phyloP scores from a whole-genome alignment of 2,329 filamentous ascomycete genomes.

The Aspergillus brasiliensis region DNA sequence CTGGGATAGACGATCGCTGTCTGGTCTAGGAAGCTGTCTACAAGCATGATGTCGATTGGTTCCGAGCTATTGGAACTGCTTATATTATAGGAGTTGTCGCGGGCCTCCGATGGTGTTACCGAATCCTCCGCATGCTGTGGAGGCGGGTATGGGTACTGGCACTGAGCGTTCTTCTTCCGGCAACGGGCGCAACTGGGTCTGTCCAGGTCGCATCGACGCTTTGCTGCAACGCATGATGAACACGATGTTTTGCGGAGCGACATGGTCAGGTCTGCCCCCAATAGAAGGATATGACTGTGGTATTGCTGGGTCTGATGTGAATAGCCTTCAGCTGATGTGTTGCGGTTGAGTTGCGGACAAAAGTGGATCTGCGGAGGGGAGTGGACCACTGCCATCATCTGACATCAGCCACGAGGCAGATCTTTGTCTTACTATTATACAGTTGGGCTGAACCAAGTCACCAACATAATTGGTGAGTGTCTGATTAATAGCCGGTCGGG shows the following conservation, averaged over 20 bases:
- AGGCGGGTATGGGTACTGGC: constrained; percentile 12
- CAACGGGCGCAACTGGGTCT: constrained; percentile 6
- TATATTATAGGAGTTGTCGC: neutral
- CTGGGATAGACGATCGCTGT: neutral
- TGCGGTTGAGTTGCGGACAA: neutral
- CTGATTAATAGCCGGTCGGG: neutral
- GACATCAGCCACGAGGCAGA: neutral
- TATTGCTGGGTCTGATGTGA: neutral
- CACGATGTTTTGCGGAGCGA: constrained; percentile 10
- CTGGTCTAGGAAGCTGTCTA: neutral
- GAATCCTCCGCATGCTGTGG: neutral
- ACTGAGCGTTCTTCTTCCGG: neutral
- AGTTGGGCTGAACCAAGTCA: too few species aligned
- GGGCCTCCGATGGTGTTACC: neutral
- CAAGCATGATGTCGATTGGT: neutral
- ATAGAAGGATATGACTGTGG: neutral
- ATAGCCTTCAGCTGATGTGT: neutral
- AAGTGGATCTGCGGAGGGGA: neutral
- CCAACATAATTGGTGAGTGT: too few species aligned
- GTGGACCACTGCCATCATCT: neutral
- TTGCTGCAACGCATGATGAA: constrained; percentile 6
- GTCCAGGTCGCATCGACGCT: constrained; percentile 3
- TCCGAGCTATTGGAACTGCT: neutral
- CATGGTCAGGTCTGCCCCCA: neutral
- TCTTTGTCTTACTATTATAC: neutral